Evolutionary conservation across 495 filamentous ascomycete species (phyloP), one percentile per base, ranked within the genome.

Genomic region (Annulohypoxylon maeteangense): DNA sequence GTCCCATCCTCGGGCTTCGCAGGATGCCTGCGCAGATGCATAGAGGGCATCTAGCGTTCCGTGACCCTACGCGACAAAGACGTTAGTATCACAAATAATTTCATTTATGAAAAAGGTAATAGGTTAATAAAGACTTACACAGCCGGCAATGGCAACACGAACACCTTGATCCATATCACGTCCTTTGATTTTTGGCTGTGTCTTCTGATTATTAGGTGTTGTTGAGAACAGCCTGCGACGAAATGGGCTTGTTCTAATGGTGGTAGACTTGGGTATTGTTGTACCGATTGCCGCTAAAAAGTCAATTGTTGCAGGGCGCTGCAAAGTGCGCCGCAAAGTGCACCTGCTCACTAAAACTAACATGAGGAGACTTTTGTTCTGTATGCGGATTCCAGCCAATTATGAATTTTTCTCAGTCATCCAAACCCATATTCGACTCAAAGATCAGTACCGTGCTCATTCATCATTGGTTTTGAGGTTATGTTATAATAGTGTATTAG

Each of bases 21-120:
- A 89, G 11, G 92, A 80, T 38, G 81, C 81, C 16, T 86, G 79
- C 23, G 96, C 85, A 7, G 91, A 89, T 0, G 91, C 87, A 75
- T 99, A 99, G 59, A 99, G 98, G 23, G 91, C 91, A 71, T 97
- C 84, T 36, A 99, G 87, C 8, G 90, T 91, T 34, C 95, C 95
- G 80, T 99, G 95, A 48, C 93, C 95, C 93, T 95, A 62, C 47
- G 53, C 25, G 65, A 55, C 45, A 66, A 1, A 29, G 10, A 29
- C 32, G 62, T 74, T 34, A 71, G 56, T 45, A 65, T 62, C 2
- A 4, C 0, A 50, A 18, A 29, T 40, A 18, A 53, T 14, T 36
- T 8, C 32, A 36, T 36, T 1, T 11, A 32, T 32, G n/a, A n/a
- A n/a, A n/a, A n/a, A n/a, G n/a, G n/a, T 7, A 34, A 6, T 59